Evolutionary conservation across 129 eudicot species (phyloP), one percentile per base, ranked within the genome.

Genomic region (Escallonia herrerae): DNA sequence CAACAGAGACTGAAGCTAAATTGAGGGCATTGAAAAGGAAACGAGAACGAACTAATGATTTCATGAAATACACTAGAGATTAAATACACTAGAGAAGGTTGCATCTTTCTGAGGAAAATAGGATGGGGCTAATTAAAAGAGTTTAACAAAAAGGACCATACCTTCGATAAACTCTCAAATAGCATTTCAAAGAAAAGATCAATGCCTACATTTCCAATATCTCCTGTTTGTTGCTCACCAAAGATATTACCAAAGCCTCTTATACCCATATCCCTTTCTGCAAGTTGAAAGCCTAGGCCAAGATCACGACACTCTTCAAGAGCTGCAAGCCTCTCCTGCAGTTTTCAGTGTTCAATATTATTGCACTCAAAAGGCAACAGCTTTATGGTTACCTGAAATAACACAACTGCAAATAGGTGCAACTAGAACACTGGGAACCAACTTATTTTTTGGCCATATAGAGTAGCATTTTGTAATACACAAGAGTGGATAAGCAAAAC

Each of bases 101-200:
- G 57, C 58, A 46, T 13, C 11, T 65, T 56, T 59, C 46, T 43
- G 41, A 15, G 54, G 6, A n/a, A 43, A 56, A 12, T 53, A 53
- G 15, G 2, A n/a, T 4, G 13, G 14, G 33, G 5, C 0, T 6
- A 53, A 62, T 47, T 47, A 15, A 40, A 15, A 37, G 55, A 53
- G 52, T 13, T 40, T 47, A 44, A 40, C 11, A 43, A 52, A 52
- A 9, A 44, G 37, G 5, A 22, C 15, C 65, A 72, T 78, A 89
- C 99, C 95, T 80, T 93, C 53, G 99, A 93, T 68, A 93, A 81
- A 87, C 99, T 93, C 72, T 93, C 96, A 42, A 89, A 93, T 42
- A 93, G 96, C 99, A 93, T 93, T 77, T 93, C 99, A 77, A 89
- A 93, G 83, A 93, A 93, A 65, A 93, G 90, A 84, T 93, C 96